Evolutionary conservation across 225 moss, liverwort and hornwort genomes (phyloP).

Genomic region (Polytrichum commune): DNA sequence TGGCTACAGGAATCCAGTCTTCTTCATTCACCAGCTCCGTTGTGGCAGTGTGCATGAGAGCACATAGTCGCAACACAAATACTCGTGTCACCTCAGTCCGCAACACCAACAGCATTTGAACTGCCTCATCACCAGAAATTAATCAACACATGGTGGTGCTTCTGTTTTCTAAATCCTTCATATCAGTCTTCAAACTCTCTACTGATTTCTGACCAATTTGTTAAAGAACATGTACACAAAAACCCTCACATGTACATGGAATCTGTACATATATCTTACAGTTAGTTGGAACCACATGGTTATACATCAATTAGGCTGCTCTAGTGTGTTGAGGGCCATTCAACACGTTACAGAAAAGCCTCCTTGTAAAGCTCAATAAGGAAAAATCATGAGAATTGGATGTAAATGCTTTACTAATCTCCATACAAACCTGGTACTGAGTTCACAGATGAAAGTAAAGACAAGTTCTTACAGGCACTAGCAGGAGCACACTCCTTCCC

Average conservation of each 20-base stretch:
- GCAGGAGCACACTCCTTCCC: conserved; percentile 86
- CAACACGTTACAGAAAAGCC: neutral
- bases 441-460: neutral
- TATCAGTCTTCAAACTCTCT: no score
- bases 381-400: no score
- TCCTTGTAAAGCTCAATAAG: neutral
- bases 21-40: conserved; percentile 81
- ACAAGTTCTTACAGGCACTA: conserved; percentile 59
- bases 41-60: conserved; percentile 77
- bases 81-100: conserved; percentile 93
- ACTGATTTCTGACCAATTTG: no score
- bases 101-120: conserved; percentile 93
- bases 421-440: no score
- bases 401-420: no score
- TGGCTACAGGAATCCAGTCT: conserved; percentile 94
- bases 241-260: no score
- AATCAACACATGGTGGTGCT: neutral
- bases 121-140: conserved; percentile 35
- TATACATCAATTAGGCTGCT: no score
- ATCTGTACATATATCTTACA: no score
- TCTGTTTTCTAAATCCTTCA: no score
- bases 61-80: conserved; percentile 85
- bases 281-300: no score
- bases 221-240: no score
- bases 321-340: neutral